Base-by-base conservation (phyloP, 2,329 filamentous ascomycete species). In the Lecanicillium sp. region DNA sequence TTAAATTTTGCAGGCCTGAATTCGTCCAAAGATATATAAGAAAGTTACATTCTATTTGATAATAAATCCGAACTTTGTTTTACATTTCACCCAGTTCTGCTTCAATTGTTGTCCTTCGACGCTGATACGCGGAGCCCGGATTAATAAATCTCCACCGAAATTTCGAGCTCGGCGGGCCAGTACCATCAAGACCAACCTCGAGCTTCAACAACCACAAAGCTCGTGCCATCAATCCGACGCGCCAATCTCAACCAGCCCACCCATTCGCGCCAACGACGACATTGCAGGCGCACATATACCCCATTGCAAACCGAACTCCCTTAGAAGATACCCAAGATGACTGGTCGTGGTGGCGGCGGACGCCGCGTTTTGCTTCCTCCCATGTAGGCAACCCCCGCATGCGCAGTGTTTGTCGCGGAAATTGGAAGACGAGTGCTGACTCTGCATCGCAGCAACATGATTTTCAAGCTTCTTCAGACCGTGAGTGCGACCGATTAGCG, bases 381-480 rank as follows among this genome's bases (percentile, higher is more conserved):
- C 32, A 82, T 81, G 67, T 69, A 59, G 54, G 61, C 50, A 54
- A 44, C 20, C 51, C 48, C 49, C 50, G 48, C 50, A 26, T 29
- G 21, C 14, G 12, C 30, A 33, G 14, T 27, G 27, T 44, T 10
- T 30, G 24, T 14, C 17, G 9, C 24, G n/a, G n/a, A n/a, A n/a
- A n/a, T n/a, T 40, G 5, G 7, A 11, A 27, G 1, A 14, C 8
- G 23, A 15, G 33, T 54, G 54, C 58, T 66, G 52, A 67, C 47
- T 9, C 5, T 11, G 24, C 14, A 10, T 26, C n/a, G 10, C 41
- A 69, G 67, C 73, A 71, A 72, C 60, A 68, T 70, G 56, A 71
- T 72, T 53, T 72, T 72, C 81, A 95, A 93, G 75, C 84, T 96
- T 32, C 79, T 97, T 9, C 90, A 84, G 61, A 72, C 69, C 38